phyloP scores from a whole-genome alignment of 140 eudicot genomes.

The Cichorium intybus region DNA sequence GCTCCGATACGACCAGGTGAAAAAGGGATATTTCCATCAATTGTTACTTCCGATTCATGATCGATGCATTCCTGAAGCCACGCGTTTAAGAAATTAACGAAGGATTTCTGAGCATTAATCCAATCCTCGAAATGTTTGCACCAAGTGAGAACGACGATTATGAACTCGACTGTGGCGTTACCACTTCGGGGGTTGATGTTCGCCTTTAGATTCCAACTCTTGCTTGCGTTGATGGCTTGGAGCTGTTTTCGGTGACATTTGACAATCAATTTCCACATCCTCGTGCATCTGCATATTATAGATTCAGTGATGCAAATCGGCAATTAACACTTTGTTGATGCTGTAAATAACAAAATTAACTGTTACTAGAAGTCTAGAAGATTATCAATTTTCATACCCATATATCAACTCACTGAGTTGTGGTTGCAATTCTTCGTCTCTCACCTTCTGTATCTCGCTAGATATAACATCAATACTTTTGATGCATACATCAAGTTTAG shows the following conservation, averaged over 20 bases:
- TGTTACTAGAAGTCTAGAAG: conserved; percentile 4
- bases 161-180: conserved; percentile 61
- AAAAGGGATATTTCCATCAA: conserved; percentile 76
- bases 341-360: conserved; percentile 13
- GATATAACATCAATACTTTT: conserved; percentile 73
- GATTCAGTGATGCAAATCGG: neutral
- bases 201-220: conserved; percentile 52
- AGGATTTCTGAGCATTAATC: conserved; percentile 70
- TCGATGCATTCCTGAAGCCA: conserved; percentile 75
- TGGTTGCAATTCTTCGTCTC: conserved; percentile 90
- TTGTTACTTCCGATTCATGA: conserved; percentile 58
- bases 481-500: conserved; percentile 67
- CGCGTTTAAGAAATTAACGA: conserved; percentile 61
- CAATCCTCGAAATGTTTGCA: conserved; percentile 62
- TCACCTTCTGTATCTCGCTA: conserved; percentile 67
- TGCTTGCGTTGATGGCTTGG: conserved; percentile 75
- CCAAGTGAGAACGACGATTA: conserved; percentile 68
- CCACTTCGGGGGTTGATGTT: conserved; percentile 49
- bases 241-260: conserved; percentile 88
- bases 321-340: neutral
- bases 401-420: conserved; percentile 67
- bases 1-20: conserved; percentile 90
- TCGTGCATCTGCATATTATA: conserved; percentile 30
- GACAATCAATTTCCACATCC: conserved; percentile 82
- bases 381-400: conserved; percentile 93